A percentile compares a stretch with the other conserved stretches of the same genome.
These are phyloP conservation scores for Pseudoneurospora amorphoporcata DNA, from an alignment of 495 filamentous ascomycete genomes.

Conservation along the genomic window DNA sequence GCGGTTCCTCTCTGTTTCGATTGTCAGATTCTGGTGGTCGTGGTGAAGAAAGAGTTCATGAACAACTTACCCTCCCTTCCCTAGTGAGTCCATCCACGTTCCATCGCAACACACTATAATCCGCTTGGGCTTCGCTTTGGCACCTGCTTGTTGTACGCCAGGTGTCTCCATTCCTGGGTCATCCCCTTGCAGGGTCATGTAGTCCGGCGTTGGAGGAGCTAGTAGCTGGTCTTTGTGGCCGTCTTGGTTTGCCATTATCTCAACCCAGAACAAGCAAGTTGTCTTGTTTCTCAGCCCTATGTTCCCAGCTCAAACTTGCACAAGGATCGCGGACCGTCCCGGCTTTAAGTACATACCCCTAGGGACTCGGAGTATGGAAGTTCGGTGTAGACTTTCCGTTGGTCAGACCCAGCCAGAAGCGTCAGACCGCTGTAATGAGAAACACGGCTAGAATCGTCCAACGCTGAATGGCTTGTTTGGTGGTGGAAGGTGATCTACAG, in stretches of 20 bases:
- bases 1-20: conserved; percentile 17
- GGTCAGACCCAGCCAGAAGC: no score
- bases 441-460: no score
- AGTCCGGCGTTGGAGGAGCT: background rate
- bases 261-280: background rate
- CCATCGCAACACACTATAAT: conserved; percentile 27
- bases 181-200: background rate
- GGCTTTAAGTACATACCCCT: background rate
- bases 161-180: background rate
- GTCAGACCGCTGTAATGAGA: no score
- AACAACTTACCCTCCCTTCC: conserved; percentile 8
- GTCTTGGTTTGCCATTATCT: background rate
- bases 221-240: background rate
- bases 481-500: background rate
- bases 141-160: background rate
- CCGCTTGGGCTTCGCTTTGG: conserved; percentile 10
- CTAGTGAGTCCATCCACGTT: conserved; percentile 30
- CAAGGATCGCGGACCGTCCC: background rate
- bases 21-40: conserved; percentile 8
- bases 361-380: no score
- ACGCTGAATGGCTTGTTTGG: no score
- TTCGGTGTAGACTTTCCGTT: no score
- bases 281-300: background rate
- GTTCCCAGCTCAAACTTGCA: background rate
- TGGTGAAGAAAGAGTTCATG: background rate